Evolutionary conservation across 2,329 filamentous ascomycete genomes (phyloP), one percentile per base, ranked within the genome.

Genomic region (Exophiala bonariae): DNA sequence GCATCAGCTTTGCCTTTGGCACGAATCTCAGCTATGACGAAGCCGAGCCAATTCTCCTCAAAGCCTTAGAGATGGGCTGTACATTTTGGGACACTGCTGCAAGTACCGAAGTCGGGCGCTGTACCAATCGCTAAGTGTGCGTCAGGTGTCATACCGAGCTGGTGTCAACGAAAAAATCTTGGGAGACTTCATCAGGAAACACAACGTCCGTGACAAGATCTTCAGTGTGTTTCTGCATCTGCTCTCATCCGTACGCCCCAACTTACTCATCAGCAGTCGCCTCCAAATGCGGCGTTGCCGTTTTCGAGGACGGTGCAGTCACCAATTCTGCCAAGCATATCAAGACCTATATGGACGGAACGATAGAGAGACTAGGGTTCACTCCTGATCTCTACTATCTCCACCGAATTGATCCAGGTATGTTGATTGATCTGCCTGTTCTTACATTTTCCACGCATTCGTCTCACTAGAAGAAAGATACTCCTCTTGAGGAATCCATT

Each of bases 131-230:
- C 13, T 4, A 28, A 19, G 8, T 20, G 9, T 14, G 28, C 17
- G 20, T 1, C 13, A 74, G 71, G 72, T 76, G 17, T 65, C 69
- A 3, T 77, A 77, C 48, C 57, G 64, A 57, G 66, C 67, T 2
- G 74, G 74, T 28, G 66, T 74, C 10, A 77, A 78, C 39, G 75
- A 77, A 44, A 75, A 73, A 58, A 65, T 77, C 0, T 59, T 77
- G 0, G 75, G 74, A 3, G 72, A 76, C 23, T 77, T 77, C 49
- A 75, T 77, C 50, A 59, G 68, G 18, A 77, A 76, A 55, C 73
- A 77, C 59, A 73, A 76, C 39, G 63, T 73, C 8, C 70, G 75
- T 2, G 73, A 76, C 44, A 75, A 76, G 52, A 31, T 77, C n/a
- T 76, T 77, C 51, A 59, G 72, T 74, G 49, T 42, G 70, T 61